Conservation (phyloP, 306 rosid genomes). For the Cucurbita moschata region DNA sequence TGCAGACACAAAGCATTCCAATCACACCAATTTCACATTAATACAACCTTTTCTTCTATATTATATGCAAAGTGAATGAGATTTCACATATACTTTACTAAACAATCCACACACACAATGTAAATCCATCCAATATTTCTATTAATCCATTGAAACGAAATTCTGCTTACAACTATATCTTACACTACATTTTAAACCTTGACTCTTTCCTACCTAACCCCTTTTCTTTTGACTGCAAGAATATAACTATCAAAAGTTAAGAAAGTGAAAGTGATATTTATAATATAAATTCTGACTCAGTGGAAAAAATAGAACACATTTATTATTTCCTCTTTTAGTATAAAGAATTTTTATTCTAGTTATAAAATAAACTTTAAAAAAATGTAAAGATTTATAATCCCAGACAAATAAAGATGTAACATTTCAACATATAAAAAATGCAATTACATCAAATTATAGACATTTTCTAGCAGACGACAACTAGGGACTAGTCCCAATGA, state of each 20-base stretch:
- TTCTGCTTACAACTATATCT: not conserved
- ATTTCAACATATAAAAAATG: not conserved
- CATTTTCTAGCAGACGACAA: not conserved
- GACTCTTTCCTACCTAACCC: not conserved
- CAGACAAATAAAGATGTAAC: not conserved
- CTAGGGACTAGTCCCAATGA: not conserved
- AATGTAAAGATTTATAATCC: not conserved
- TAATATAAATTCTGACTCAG: not conserved
- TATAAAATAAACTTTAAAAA: not conserved
- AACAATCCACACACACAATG: not conserved
- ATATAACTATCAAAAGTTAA: not conserved
- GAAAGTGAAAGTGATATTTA: not conserved
- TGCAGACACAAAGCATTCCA: slow-evolving; percentile 20
- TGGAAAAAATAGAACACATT: not conserved
- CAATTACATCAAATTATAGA: not conserved
- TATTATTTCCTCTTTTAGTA: not conserved
- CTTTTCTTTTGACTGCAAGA: not conserved
- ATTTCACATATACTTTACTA: not conserved
- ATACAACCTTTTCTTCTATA: not conserved
- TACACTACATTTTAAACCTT: not conserved
- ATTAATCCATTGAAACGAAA: not conserved
- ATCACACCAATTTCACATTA: slow-evolving; percentile 1
- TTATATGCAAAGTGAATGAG: too few species aligned
- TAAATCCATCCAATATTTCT: not conserved
- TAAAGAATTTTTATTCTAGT: not conserved